Base-by-base conservation (phyloP, 805 yeast genomes). In the Komagataella pseudopastoris region DNA sequence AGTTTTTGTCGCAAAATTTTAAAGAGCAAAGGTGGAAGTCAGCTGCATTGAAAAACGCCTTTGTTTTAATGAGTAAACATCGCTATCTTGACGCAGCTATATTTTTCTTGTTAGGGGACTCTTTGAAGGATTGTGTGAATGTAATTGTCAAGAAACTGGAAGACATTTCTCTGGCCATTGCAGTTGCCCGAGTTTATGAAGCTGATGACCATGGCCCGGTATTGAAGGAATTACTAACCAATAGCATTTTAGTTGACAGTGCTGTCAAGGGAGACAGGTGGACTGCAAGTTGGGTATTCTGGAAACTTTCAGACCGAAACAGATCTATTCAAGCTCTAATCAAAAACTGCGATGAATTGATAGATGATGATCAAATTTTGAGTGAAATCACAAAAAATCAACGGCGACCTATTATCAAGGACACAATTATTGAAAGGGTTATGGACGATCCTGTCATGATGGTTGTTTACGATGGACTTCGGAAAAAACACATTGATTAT, bases 41-140 rank as follows among this genome's bases (percentile, higher is more conserved):
- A 0, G 96, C 97, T 1, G 97, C 98, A 0, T 65, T 81, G 59
- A 93, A 93, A 60, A 91, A 91, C 67, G 98, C 98, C 0, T 91
- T 80, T 71, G 98, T 88, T 0, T 68, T 91, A 46, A 64, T 93
- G 56, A 87, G 97, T 55, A 88, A 88, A 60, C 99, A 90, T 64
- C 70, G 98, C 46, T 86, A 76, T 60, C 68, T 76, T 62, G 95
- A 89, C 64, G 95, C 97, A 0, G 96, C 97, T 0, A 81, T 83
- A 20, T 90, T 93, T 63, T 91, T 91, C 65, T 65, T 91, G 43
- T 71, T 91, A 10, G 96, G 86, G 0, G 89, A 75, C 50, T 71
- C 89, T 0, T 66, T 88, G 12, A 76, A 76, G 51, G 98, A 93
- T 67, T 81, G 89, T 53, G 85, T 85, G 24, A 81, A 76, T 61